Base-by-base conservation (phyloP, 192 early-diverging fungal genomes). In the Gryganskiella cystojenkinii region DNA sequence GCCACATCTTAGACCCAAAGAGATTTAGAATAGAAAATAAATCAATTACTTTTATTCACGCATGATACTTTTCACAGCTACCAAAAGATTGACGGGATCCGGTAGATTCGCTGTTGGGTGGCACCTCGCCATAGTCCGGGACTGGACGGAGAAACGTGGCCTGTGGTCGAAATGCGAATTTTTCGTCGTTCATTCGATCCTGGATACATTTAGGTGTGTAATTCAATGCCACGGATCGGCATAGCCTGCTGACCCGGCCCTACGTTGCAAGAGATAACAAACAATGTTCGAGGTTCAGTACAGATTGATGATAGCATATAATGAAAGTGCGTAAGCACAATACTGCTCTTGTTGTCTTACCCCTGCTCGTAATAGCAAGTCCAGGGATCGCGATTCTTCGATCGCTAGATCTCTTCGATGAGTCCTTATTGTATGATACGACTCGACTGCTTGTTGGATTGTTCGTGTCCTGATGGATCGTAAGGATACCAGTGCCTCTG, bases 91-190 rank as follows among this genome's bases (percentile, higher is more conserved):
- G 37, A 40, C 37, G 37, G 5, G 37, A 40, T 40, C 37, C 7
- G 13, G 7, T 13, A 40, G 47, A 51, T 13, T 55, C 24, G 1
- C 1, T 14, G 24, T 42, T 71, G 13, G 65, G 65, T 10, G 61
- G 59, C 33, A 76, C 55, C 2, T 10, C 30, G 14, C 73, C 73
- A 56, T 76, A 76, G 37, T 76, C 73, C n/a, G 73, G 73, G 0
- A 76, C 73, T 27, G 20, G 56, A 3, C 55, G 24, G 43, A 76
- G 14, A 31, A 76, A 76, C 24, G 22, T 68, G n/a, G 73, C 73
- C 53, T 76, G 73, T 19, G 73, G 73, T n/a, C 73, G 64, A 54
- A 63, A 76, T 0, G 73, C 37, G 22, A 67, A 76, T 30, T 76
- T 76, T 42, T 62, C 65, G 20, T 76, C 73, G 30, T 49, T 57